Evolutionary conservation across 108 stramenopile genomes (phyloP).

Genomic region (Pseudonitzschia multistriata): DNA sequence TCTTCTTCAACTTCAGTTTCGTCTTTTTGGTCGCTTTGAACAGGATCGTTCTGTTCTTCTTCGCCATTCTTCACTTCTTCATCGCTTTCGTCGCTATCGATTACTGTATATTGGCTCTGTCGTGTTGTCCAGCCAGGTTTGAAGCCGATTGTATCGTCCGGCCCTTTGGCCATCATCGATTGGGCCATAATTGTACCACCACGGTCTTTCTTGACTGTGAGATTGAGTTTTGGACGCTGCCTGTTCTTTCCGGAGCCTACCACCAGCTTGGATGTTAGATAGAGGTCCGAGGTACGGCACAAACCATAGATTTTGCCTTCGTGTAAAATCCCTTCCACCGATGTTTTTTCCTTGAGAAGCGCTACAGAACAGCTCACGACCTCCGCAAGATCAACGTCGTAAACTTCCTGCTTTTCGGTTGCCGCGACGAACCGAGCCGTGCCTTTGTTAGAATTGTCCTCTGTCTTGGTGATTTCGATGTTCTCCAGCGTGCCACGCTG

Average conservation of each 20-base stretch:
- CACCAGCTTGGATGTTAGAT: slow-evolving; percentile 56
- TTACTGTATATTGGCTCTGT: slow-evolving; percentile 27
- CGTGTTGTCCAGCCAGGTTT: slow-evolving; percentile 58
- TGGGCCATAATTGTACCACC: slow-evolving; percentile 87
- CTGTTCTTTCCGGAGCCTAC: slow-evolving; percentile 32
- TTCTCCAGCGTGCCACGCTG: slow-evolving; percentile 57
- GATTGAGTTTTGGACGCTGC: slow-evolving; percentile 74
- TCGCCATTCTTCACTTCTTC: neutral
- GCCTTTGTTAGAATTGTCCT: slow-evolving; percentile 20
- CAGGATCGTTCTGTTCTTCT: neutral
- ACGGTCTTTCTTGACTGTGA: slow-evolving; percentile 78
- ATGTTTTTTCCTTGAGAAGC: slow-evolving; percentile 58
- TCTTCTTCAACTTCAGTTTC: neutral
- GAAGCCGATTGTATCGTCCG: slow-evolving; percentile 70
- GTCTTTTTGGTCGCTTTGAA: neutral
- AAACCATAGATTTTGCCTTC: slow-evolving; percentile 73
- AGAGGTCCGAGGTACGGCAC: slow-evolving; percentile 75
- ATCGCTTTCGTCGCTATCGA: neutral
- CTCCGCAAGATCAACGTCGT: slow-evolving; percentile 56
- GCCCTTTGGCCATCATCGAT: slow-evolving; percentile 78
- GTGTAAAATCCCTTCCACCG: slow-evolving; percentile 75
- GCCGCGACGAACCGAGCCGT: slow-evolving; percentile 40
- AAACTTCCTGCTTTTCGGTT: slow-evolving; percentile 49
- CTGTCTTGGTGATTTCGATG: slow-evolving; percentile 24
- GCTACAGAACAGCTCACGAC: slow-evolving; percentile 70